Conservation (phyloP, 768 basidiomycete genomes). For the Trametes cinnabarina region DNA sequence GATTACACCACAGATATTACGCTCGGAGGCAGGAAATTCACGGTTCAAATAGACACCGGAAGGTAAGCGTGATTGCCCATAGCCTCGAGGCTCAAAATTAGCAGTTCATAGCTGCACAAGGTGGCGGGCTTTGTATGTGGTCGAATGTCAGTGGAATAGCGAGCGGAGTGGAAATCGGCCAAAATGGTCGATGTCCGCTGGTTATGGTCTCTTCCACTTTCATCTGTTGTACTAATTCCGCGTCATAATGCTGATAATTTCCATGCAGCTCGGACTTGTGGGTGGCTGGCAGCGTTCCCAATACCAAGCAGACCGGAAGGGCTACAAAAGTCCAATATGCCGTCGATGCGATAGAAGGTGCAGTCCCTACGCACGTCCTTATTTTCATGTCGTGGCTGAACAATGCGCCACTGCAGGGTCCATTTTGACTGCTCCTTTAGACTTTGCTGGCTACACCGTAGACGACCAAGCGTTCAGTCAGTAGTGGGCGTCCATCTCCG, state of each 20-base stretch:
- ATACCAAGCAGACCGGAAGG: constrained; percentile 38
- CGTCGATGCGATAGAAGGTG: constrained; percentile 51
- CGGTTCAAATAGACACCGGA: constrained; percentile 45
- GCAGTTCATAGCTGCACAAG: too few relatives aligned
- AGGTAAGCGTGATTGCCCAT: constrained; percentile 35
- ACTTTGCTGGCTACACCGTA: constrained; percentile 45
- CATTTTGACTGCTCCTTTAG: constrained; percentile 43
- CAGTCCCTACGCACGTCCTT: constrained; percentile 11
- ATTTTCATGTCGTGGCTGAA: too few relatives aligned
- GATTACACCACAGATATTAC: constrained; percentile 40
- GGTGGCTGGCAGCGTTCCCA: constrained; percentile 47
- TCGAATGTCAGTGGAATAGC: too few relatives aligned
- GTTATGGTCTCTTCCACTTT: too few relatives aligned
- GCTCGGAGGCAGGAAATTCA: constrained; percentile 34
- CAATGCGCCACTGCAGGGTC: constrained; percentile 33
- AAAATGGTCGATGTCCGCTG: too few relatives aligned
- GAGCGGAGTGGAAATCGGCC: too few relatives aligned
- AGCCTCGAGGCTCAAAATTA: too few relatives aligned
- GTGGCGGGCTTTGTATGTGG: too few relatives aligned
- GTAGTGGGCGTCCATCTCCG: neutral
- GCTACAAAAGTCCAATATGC: constrained; percentile 50
- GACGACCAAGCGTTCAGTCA: constrained; percentile 49
- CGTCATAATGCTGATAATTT: neutral
- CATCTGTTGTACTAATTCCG: too few relatives aligned
- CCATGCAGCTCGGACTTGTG: constrained; percentile 59